A percentile compares a stretch with the other conserved stretches of the same genome.
phyloP scores from a whole-genome alignment of 2,329 filamentous ascomycete species.

The Coniochaeta sp. region DNA sequence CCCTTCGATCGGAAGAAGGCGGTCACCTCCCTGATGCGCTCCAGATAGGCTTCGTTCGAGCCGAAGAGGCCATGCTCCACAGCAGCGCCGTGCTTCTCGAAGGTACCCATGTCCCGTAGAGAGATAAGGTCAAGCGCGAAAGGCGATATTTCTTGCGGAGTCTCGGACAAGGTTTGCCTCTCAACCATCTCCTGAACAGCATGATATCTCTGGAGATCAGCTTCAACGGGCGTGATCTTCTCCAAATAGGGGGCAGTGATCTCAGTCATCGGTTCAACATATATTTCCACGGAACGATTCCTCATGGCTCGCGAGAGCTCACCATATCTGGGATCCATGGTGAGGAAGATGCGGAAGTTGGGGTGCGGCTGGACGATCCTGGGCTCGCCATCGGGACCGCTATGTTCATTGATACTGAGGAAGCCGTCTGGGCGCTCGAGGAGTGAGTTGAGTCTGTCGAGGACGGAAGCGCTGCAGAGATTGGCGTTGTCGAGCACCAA shows the following conservation, averaged over 20 bases:
- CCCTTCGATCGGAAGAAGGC: slow-evolving; percentile 21
- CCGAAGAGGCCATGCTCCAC: slow-evolving; percentile 6
- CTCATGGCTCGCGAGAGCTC: slow-evolving; percentile 95
- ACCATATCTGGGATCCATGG: slow-evolving; percentile 84
- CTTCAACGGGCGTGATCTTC: slow-evolving; percentile 41
- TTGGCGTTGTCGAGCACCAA: slow-evolving; percentile 96
- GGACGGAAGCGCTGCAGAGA: slow-evolving; percentile 86
- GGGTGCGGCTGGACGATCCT: slow-evolving; percentile 75
- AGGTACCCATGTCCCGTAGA: slow-evolving; percentile 33
- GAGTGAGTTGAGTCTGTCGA: slow-evolving; percentile 89
- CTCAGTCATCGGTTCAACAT: slow-evolving; percentile 47
- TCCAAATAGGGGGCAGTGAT: slow-evolving; percentile 23
- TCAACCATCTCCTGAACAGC: slow-evolving; percentile 24
- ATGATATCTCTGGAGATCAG: slow-evolving; percentile 40
- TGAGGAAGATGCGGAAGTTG: slow-evolving; percentile 87
- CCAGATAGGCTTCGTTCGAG: neutral
- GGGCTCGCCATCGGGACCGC: slow-evolving; percentile 71
- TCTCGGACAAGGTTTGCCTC: slow-evolving; percentile 12
- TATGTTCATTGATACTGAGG: slow-evolving; percentile 89
- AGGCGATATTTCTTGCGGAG: slow-evolving; percentile 24
- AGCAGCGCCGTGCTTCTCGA: slow-evolving; percentile 15
- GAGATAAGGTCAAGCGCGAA: slow-evolving; percentile 41
- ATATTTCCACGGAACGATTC: slow-evolving; percentile 89
- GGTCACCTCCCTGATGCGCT: slow-evolving; percentile 12
- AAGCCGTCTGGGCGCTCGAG: slow-evolving; percentile 78